A percentile compares a stretch with the other conserved stretches of the same genome.
Conservation (phyloP, 352 stramenopile species). For the Elongisporangium anandrum region DNA sequence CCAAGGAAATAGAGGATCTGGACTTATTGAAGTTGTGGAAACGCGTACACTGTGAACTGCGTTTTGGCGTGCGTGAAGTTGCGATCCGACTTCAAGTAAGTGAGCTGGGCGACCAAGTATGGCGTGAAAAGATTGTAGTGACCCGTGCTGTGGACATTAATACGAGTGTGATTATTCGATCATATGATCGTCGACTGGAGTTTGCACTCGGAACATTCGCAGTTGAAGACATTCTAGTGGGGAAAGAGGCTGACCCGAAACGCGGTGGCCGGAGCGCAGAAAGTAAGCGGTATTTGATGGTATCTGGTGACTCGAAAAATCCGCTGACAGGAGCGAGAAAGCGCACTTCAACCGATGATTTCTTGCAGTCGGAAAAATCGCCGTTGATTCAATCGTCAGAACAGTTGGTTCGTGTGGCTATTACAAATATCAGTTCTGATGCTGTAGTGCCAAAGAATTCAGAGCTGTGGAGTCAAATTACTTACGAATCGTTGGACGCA, state of each 20-base stretch:
- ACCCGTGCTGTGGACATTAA: slow-evolving; percentile 53
- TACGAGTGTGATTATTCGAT: slow-evolving; percentile 55
- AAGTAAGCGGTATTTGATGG: slow-evolving; percentile 53
- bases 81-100: slow-evolving; percentile 49
- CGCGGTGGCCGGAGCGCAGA: slow-evolving; percentile 6
- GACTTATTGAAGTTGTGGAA: slow-evolving; percentile 80
- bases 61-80: slow-evolving; percentile 54
- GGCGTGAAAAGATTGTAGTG: slow-evolving; percentile 40
- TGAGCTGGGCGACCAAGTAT: slow-evolving; percentile 26
- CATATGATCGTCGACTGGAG: slow-evolving; percentile 62
- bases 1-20: slow-evolving; percentile 61
- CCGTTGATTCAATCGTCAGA: slow-evolving; percentile 20
- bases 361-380: neutral
- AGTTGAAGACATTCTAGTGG: slow-evolving; percentile 67
- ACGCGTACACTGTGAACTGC: slow-evolving; percentile 51
- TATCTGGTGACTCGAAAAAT: slow-evolving; percentile 25
- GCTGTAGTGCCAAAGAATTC: slow-evolving; percentile 57
- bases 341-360: neutral
- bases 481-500: slow-evolving; percentile 26
- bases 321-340: neutral
- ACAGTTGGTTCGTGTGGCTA: slow-evolving; percentile 62
- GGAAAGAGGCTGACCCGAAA: slow-evolving; percentile 8
- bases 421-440: slow-evolving; percentile 67
- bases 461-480: slow-evolving; percentile 35
- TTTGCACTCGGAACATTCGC: slow-evolving; percentile 72